These are phyloP conservation scores for Populus hybrid DNA, from an alignment of 441 rosid species.

Conservation along the genomic window DNA sequence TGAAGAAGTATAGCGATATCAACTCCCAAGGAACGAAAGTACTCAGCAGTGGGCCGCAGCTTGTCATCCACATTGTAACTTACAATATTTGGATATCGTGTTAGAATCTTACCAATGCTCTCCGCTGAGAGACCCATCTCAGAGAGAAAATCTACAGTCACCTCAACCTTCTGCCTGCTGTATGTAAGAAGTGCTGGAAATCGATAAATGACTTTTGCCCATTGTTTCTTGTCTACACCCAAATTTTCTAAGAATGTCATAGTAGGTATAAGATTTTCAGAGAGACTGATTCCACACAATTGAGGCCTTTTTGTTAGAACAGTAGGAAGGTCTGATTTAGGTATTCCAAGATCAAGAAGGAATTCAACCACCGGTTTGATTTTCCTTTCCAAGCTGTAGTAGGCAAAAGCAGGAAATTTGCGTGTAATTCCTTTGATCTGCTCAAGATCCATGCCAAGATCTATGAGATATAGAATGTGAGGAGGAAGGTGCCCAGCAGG, in stretches of 20 bases:
- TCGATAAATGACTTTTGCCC: constrained; percentile 47
- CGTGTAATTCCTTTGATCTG: constrained; percentile 40
- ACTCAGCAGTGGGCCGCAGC: constrained; percentile 31
- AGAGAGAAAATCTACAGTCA: constrained; percentile 33
- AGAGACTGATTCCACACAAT: constrained; percentile 43
- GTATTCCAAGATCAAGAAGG: constrained; percentile 42
- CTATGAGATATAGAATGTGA: constrained; percentile 33
- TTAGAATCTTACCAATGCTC: constrained; percentile 36
- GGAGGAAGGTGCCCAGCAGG: constrained; percentile 36
- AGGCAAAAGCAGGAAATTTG: constrained; percentile 41
- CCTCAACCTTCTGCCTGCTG: constrained; percentile 39
- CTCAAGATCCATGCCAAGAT: constrained; percentile 40
- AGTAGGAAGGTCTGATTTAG: constrained; percentile 31
- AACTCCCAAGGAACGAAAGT: constrained; percentile 22
- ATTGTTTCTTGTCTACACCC: constrained; percentile 42
- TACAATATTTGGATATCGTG: constrained; percentile 27
- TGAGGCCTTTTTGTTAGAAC: constrained; percentile 43
- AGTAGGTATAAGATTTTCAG: constrained; percentile 41
- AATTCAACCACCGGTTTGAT: constrained; percentile 45
- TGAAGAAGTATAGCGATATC: constrained; percentile 22
- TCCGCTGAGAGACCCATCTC: constrained; percentile 41
- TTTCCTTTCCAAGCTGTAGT: constrained; percentile 46
- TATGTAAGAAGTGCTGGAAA: constrained; percentile 39
- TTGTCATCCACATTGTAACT: constrained; percentile 41
- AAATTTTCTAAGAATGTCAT: constrained; percentile 37